phyloP scores from a whole-genome alignment of 306 rosid species.

The Medicago arabica region DNA sequence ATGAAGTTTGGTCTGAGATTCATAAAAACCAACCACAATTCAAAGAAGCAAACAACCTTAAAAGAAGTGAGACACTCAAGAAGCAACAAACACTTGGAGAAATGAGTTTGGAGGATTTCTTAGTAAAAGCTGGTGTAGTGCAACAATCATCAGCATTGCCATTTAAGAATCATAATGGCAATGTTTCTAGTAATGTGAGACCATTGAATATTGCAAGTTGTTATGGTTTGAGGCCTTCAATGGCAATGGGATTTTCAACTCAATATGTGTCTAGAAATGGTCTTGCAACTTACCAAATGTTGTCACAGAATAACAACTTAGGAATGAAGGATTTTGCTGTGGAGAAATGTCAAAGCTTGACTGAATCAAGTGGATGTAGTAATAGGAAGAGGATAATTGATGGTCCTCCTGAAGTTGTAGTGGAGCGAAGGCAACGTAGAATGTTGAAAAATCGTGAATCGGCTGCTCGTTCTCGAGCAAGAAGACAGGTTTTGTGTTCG shows the following conservation, averaged over 20 bases:
- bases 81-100: constrained; percentile 61
- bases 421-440: constrained; percentile 77
- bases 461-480: constrained; percentile 79
- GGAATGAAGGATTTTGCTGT: constrained; percentile 36
- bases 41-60: neutral
- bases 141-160: constrained; percentile 43
- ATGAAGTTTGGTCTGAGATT: constrained; percentile 76
- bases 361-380: constrained; percentile 46
- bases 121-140: constrained; percentile 77
- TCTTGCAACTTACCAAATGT: constrained; percentile 42
- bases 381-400: constrained; percentile 57
- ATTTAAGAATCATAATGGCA: constrained; percentile 30
- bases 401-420: constrained; percentile 64
- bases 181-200: neutral
- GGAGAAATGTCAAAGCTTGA: constrained; percentile 40
- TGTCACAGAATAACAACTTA: constrained; percentile 37
- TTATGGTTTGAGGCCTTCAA: constrained; percentile 39
- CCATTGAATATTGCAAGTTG: constrained; percentile 32
- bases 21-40: constrained; percentile 42
- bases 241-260: constrained; percentile 36
- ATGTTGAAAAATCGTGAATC: constrained; percentile 90
- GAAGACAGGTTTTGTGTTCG: constrained; percentile 67
- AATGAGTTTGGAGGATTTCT: constrained; percentile 77
- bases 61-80: constrained; percentile 21
- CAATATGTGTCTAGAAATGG: constrained; percentile 41